Base-by-base conservation (phyloP, 163 green algal species). In the Scenedesmus sp. region DNA sequence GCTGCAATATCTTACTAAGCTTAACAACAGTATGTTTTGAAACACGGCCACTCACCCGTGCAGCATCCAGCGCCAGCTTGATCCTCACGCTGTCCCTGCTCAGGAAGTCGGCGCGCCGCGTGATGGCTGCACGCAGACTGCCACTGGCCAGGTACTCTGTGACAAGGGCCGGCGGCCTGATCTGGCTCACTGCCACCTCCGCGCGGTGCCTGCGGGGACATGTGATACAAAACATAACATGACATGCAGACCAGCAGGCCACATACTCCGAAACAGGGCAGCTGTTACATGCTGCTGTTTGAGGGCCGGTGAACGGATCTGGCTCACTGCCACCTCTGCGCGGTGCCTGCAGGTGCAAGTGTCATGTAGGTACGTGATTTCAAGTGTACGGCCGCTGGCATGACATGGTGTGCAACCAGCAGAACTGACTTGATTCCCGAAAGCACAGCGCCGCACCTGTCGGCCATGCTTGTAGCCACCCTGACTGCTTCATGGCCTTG, bases 51-150 rank as follows among this genome's bases (percentile, higher is more conserved):
- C 94, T 55, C 90, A 96, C 96, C 95, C 97, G 95, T 26, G 96
- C 96, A 2, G 96, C 93, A 88, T 98, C 96, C 93, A 98, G 92
- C 10, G 96, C 96, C 83, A 98, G 94, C 84, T 97, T 94, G 46
- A 98, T 90, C 0, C 95, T 90, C 15, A 96, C 95, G 73, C 96
- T 92, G 46, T 94, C 82, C 16, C 93, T 94, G 56, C 91, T 91
- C 56, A 98, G 90, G 5, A 98, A 96, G 70, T 97, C 96, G 12
- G 95, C 94, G 55, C 93, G 93, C n/a, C 96, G 92, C 8, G 91
- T 84, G 73, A 98, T 95, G 7, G 96, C 96, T 3, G 89, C 89
- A 60, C 96, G 95, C 70, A 98, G 94, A 87, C 91, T 94, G 59
- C 95, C 95, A 60, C 94, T 93, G 5, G 89, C 93, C 93, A 98